Evolutionary conservation across 371 early-diverging fungal species (phyloP).

Genomic region (Blyttiomyces sp.): DNA sequence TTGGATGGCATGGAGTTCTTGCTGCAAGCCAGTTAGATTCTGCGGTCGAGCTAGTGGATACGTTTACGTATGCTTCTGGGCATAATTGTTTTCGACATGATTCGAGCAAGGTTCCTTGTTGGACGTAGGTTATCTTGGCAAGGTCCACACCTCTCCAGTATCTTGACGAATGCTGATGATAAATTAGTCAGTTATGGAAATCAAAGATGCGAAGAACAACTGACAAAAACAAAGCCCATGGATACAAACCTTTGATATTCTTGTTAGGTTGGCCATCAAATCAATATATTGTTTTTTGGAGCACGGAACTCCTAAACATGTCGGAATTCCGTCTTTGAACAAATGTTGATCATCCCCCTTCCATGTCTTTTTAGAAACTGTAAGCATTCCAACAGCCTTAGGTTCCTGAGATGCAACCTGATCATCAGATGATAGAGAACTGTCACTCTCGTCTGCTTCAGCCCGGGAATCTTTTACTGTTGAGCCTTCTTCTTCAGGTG

Average conservation of each 20-base stretch:
- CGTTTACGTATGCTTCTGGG: no score
- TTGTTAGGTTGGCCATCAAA: neutral
- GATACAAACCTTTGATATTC: neutral
- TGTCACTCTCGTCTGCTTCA: no score
- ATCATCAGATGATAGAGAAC: no score
- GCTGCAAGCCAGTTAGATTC: neutral
- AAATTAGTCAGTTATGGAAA: neutral
- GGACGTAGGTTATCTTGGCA: constrained; percentile 3
- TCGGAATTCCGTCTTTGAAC: constrained; percentile 4
- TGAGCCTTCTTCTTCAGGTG: no score
- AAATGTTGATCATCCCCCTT: constrained; percentile 1
- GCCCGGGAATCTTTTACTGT: no score
- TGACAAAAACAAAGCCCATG: no score
- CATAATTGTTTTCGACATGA: neutral
- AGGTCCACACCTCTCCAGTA: constrained; percentile 8
- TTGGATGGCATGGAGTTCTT: neutral
- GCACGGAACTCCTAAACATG: constrained; percentile 9
- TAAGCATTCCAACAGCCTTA: no score
- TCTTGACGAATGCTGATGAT: neutral
- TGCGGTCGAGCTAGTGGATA: no score
- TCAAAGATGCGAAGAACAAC: neutral
- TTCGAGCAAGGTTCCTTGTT: neutral
- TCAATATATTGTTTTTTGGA: constrained; percentile 1
- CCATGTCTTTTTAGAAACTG: constrained; percentile 1
- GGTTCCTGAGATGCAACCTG: no score